phyloP scores from a whole-genome alignment of 2,329 filamentous ascomycete species.

The Pseudogymnoascus sp. region DNA sequence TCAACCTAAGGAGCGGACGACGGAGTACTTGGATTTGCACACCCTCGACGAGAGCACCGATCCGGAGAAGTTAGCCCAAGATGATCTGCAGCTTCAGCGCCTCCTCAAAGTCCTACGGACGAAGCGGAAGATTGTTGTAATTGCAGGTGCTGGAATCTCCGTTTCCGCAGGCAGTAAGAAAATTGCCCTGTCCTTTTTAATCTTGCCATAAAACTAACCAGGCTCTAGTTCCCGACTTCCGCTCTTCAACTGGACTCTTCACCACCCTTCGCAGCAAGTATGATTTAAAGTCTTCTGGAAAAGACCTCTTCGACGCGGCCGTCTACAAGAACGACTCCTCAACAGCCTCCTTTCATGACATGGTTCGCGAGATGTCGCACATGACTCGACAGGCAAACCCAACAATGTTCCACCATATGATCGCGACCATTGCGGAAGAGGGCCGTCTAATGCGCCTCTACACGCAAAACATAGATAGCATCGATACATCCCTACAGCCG shows the following conservation, averaged over 20 bases:
- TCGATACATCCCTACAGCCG: conserved; percentile 76
- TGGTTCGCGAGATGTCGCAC: conserved; percentile 82
- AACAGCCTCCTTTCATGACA: conserved; percentile 86
- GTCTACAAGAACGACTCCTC: conserved; percentile 89
- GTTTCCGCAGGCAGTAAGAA: conserved; percentile 83
- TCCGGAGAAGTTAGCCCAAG: conserved; percentile 41
- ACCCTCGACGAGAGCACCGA: conserved; percentile 36
- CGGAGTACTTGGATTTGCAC: conserved; percentile 69
- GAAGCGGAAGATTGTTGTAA: conserved; percentile 93
- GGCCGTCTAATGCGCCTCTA: conserved; percentile 83
- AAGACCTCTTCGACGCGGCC: conserved; percentile 92
- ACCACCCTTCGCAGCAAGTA: conserved; percentile 75
- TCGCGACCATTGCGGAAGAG: conserved; percentile 82
- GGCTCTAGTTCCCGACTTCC: conserved; percentile 76
- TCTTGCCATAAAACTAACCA: conserved; percentile 18
- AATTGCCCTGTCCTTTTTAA: conserved; percentile 16
- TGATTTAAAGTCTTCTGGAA: conserved; percentile 86
- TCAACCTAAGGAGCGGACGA: conserved; percentile 61
- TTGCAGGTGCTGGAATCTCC: conserved; percentile 93
- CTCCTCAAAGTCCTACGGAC: conserved; percentile 69
- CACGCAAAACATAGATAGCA: conserved; percentile 92
- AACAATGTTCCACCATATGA: conserved; percentile 84
- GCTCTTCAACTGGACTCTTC: conserved; percentile 84
- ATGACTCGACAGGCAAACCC: conserved; percentile 70
- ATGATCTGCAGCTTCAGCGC: conserved; percentile 56